Evolutionary conservation across 225 moss, liverwort and hornwort species (phyloP).

Genomic region (Rhytidiadelphus loreus): DNA sequence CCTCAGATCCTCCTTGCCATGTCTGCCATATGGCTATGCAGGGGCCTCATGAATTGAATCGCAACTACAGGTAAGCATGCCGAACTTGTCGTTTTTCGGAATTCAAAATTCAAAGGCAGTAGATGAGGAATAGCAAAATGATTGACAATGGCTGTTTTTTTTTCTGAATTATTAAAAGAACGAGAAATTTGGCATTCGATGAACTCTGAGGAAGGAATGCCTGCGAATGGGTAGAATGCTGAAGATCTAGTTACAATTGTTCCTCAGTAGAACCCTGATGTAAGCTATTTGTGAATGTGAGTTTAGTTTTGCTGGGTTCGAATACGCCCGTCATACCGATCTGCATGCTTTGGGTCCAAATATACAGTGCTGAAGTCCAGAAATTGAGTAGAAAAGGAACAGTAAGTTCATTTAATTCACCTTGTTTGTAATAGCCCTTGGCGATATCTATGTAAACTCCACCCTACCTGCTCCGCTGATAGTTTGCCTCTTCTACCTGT

Average conservation of each 20-base stretch:
- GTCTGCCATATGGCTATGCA: slow-evolving; percentile 86
- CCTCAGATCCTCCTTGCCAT: slow-evolving; percentile 68
- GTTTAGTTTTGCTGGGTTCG: background rate
- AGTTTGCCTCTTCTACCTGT: background rate
- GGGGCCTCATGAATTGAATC: slow-evolving; percentile 68
- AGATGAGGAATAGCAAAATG: background rate
- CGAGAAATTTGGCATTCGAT: background rate
- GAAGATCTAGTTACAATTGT: background rate
- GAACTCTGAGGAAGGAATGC: background rate
- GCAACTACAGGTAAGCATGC: slow-evolving; percentile 60
- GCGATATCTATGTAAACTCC: background rate
- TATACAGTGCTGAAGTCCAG: background rate
- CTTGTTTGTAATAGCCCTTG: background rate
- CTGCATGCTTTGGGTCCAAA: background rate
- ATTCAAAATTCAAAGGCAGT: background rate
- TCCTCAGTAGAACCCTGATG: background rate
- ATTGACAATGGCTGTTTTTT: background rate
- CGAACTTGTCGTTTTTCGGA: background rate
- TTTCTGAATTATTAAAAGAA: background rate
- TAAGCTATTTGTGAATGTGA: background rate
- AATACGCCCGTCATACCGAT: background rate
- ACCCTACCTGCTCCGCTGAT: background rate
- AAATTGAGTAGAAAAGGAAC: background rate
- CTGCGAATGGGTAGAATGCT: background rate
- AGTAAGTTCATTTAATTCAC: background rate